Evolutionary conservation across 2,329 filamentous ascomycete species (phyloP).

Genomic region (Epichloe scottii): DNA sequence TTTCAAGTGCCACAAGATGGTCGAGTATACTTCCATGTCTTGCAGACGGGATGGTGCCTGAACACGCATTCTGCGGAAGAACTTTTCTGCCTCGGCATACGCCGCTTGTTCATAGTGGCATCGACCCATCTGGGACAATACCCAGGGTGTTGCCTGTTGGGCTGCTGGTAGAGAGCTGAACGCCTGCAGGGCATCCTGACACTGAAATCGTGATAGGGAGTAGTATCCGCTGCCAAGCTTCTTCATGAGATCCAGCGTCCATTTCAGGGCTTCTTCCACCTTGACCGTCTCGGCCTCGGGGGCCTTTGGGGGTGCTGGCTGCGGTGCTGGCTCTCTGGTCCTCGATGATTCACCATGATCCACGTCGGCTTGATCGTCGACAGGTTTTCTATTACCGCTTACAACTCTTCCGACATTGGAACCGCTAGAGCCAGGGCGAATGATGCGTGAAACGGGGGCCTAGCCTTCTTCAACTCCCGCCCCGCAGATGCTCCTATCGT

Average conservation of each 20-base stretch:
- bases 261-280: constrained; percentile 63
- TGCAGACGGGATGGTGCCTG: constrained; percentile 73
- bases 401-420: constrained; percentile 75
- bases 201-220: constrained; percentile 65
- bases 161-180: constrained; percentile 57
- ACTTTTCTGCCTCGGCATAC: constrained; percentile 77
- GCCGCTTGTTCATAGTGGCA: constrained; percentile 83
- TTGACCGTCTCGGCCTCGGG: constrained; percentile 44
- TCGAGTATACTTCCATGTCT: constrained; percentile 98
- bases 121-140: constrained; percentile 78
- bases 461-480: constrained; percentile 73
- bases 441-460: constrained; percentile 55
- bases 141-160: constrained; percentile 88
- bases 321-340: constrained; percentile 29
- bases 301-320: constrained; percentile 25
- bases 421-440: constrained; percentile 52
- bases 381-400: constrained; percentile 75
- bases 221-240: constrained; percentile 75
- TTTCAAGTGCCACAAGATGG: constrained; percentile 96
- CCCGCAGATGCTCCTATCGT: constrained; percentile 45
- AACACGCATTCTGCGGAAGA: constrained; percentile 67
- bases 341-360: constrained; percentile 51
- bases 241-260: constrained; percentile 67
- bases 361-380: constrained; percentile 54
- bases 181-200: constrained; percentile 60